Percentiles rank a stretch among this genome's conserved stretches.
Evolutionary conservation across 1,284 basidiomycete species (phyloP).

Genomic region (Ceratobasidium sp.): DNA sequence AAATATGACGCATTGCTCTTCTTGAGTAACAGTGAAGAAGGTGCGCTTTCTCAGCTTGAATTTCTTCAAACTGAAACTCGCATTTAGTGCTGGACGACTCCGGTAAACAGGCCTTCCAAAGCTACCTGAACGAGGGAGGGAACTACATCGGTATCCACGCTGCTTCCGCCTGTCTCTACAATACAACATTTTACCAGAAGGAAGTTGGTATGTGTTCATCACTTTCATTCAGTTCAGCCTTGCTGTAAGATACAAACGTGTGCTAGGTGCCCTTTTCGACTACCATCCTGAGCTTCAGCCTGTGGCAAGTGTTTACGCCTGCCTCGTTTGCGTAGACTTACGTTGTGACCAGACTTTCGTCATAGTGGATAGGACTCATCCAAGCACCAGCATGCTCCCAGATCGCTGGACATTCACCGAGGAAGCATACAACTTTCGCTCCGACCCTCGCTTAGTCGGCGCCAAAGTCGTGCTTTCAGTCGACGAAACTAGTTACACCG

Average conservation of each 20-base stretch:
- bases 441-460: slow-evolving; percentile 73
- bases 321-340: not conserved
- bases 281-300: slow-evolving; percentile 76
- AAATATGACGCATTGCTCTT: slow-evolving; percentile 76
- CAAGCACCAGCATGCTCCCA: slow-evolving; percentile 72
- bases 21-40: slow-evolving; percentile 75
- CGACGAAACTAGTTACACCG: slow-evolving; percentile 71
- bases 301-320: slow-evolving; percentile 58
- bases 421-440: slow-evolving; percentile 82
- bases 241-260: slow-evolving; percentile 40
- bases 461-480: slow-evolving; percentile 74
- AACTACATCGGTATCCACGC: slow-evolving; percentile 77
- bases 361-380: slow-evolving; percentile 69
- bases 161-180: slow-evolving; percentile 73
- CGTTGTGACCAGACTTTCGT: slow-evolving; percentile 65
- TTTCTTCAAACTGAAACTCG: not conserved
- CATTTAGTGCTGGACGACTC: slow-evolving; percentile 67
- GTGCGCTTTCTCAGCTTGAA: slow-evolving; percentile 52
- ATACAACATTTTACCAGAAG: slow-evolving; percentile 69
- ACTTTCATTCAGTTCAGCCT: not conserved
- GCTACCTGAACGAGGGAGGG: slow-evolving; percentile 74
- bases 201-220: slow-evolving; percentile 57
- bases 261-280: slow-evolving; percentile 73
- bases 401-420: slow-evolving; percentile 69
- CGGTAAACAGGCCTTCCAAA: slow-evolving; percentile 70